phyloP scores from a whole-genome alignment of 352 stramenopile species.

The Globisporangium emineosum region DNA sequence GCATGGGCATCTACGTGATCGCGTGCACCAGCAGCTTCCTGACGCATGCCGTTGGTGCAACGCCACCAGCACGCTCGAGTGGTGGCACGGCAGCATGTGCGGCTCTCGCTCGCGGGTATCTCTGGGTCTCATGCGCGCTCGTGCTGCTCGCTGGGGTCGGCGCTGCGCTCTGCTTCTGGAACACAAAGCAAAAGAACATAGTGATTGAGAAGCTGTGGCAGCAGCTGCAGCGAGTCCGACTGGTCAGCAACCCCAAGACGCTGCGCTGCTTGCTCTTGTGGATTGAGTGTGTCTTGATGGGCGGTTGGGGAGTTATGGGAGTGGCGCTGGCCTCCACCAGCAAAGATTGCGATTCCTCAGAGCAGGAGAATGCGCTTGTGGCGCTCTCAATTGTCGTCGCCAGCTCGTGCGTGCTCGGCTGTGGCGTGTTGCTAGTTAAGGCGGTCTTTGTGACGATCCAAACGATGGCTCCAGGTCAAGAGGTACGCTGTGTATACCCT shows the following conservation, averaged over 20 bases:
- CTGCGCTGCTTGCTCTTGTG: background rate
- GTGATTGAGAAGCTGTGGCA: background rate
- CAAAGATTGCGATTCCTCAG: background rate
- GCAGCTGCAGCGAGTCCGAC: background rate
- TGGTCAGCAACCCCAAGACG: background rate
- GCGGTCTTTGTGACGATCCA: slow-evolving; percentile 2
- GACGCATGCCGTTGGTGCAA: background rate
- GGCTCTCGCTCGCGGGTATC: background rate
- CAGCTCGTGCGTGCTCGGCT: background rate
- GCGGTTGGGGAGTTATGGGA: slow-evolving; percentile 1
- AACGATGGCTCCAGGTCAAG: slow-evolving; percentile 6
- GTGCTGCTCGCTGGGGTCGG: background rate
- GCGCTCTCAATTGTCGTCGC: slow-evolving; percentile 1
- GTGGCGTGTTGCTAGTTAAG: background rate
- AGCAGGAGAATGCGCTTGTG: background rate
- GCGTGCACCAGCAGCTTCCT: background rate
- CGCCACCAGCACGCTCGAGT: background rate
- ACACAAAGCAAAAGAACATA: background rate
- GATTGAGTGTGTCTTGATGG: background rate
- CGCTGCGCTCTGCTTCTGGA: background rate
- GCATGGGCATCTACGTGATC: background rate
- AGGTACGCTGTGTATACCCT: too few species aligned
- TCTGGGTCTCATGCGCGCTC: slow-evolving; percentile 9
- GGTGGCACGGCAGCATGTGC: background rate
- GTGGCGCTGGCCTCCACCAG: background rate